Evolutionary conservation across 1,284 basidiomycete genomes (phyloP).

Genomic region (Pterulicium gracile): DNA sequence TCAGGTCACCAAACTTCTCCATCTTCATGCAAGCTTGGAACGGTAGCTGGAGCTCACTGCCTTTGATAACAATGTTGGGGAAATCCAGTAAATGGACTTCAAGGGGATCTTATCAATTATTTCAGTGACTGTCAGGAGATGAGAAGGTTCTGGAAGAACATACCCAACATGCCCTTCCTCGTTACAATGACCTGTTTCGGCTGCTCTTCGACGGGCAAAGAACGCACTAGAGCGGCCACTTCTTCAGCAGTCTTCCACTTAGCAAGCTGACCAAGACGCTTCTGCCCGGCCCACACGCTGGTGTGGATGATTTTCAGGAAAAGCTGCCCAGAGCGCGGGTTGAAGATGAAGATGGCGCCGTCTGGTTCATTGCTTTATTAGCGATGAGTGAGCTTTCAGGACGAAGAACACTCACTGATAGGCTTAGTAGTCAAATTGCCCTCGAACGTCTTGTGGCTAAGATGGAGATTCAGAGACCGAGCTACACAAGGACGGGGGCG

Average conservation of each 20-base stretch:
- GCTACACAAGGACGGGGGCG: background rate
- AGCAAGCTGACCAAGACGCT: slow-evolving; percentile 97
- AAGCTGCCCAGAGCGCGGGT: slow-evolving; percentile 95
- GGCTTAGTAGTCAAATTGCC: slow-evolving; percentile 99
- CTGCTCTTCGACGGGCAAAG: slow-evolving; percentile 97
- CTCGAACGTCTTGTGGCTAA: slow-evolving; percentile 95
- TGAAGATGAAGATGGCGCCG: slow-evolving; percentile 99
- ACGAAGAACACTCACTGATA: slow-evolving; percentile 54
- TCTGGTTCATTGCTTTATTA: slow-evolving; percentile 30
- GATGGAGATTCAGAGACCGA: slow-evolving; percentile 7
- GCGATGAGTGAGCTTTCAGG: slow-evolving; percentile 3
- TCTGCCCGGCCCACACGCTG: slow-evolving; percentile 99
- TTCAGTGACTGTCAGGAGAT: background rate
- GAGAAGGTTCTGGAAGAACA: slow-evolving; percentile 14
- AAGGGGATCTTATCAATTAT: slow-evolving; percentile 57
- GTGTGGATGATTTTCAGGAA: slow-evolving; percentile 99
- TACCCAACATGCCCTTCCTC: slow-evolving; percentile 97
- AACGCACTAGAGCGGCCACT: slow-evolving; percentile 95
- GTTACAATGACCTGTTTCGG: slow-evolving; percentile 99
- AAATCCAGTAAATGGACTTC: slow-evolving; percentile 99
- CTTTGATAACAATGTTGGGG: slow-evolving; percentile 99
- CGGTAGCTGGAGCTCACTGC: slow-evolving; percentile 93
- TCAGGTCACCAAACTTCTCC: slow-evolving; percentile 99
- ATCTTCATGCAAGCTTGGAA: slow-evolving; percentile 99
- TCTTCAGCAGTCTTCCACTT: slow-evolving; percentile 99